Conservation (phyloP, 768 basidiomycete genomes). For the Tephrocybe sp. region DNA sequence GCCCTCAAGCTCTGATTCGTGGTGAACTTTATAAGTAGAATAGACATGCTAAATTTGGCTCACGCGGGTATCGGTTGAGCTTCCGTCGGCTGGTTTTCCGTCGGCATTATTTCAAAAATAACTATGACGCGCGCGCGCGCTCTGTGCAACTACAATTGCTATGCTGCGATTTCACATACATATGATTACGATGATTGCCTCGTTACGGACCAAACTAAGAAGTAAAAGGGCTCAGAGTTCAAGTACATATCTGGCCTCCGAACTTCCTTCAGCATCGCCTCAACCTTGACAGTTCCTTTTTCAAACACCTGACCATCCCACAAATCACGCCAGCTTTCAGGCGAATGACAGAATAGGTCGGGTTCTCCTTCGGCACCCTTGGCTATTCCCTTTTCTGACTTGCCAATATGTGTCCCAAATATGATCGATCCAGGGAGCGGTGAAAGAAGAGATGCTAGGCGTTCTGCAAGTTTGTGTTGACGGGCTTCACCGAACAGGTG, state of each 20-base stretch:
- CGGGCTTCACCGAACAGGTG: conserved; percentile 45
- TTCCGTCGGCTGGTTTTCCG: background rate
- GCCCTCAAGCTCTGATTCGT: background rate
- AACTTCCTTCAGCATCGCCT: conserved; percentile 21
- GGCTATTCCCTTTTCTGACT: conserved; percentile 30
- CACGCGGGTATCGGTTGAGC: background rate
- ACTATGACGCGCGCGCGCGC: background rate
- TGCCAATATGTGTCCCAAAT: conserved; percentile 40
- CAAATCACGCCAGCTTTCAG: conserved; percentile 33
- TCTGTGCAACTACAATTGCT: too few species aligned
- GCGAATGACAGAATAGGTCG: conserved; percentile 35
- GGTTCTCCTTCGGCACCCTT: background rate
- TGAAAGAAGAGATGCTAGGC: conserved; percentile 42
- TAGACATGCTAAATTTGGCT: background rate
- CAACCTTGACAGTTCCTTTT: conserved; percentile 30
- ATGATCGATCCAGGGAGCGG: conserved; percentile 44
- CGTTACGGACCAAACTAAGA: conserved; percentile 25
- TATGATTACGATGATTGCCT: conserved; percentile 12
- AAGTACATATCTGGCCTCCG: conserved; percentile 8
- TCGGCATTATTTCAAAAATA: background rate
- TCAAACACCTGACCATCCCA: conserved; percentile 36
- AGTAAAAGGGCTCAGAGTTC: conserved; percentile 3
- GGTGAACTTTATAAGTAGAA: background rate
- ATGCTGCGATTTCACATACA: too few species aligned
- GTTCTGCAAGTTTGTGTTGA: conserved; percentile 41